Base-by-base conservation (phyloP, 441 rosid species). In the Populus trichocarpa region DNA sequence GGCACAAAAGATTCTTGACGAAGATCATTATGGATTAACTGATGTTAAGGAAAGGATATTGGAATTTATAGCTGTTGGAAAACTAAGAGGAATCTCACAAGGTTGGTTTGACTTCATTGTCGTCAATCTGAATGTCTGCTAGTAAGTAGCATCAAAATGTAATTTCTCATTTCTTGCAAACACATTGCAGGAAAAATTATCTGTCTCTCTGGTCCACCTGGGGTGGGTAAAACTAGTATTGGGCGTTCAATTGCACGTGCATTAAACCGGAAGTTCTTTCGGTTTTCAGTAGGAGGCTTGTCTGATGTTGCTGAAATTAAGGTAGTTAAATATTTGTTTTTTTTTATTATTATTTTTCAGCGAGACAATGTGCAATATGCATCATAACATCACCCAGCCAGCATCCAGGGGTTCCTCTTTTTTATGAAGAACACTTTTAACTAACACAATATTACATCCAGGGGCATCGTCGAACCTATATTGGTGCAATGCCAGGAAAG, bases 1-100 rank as follows among this genome's bases (percentile, higher is more conserved):
- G 75, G 99, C 99, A 9, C 92, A 94, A 83, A 83, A 82, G 57
- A 90, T 94, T 84, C 97, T 96, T 76, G 94, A 96, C 76, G 98
- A 96, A 83, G 99, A 96, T 79, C 98, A 94, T 80, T 91, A 91
- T 77, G 98, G 99, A 70, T 88, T 96, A 85, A 87, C 87, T 69
- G 98, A 96, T 81, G 99, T 96, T 72, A 96, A 96, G 84, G 99
- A 96, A 87, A 85, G 97, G 74, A 97, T 97, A 83, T 84, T 97
- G 83, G 99, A 97, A 84, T 97, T 97, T 80, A 97, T 97, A 71
- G 99, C 99, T 22, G 99, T 97, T 23, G 99, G 99, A 72, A 97
- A 93, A 85, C 97, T 95, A 70, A 88, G 99, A 89, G 99, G 99
- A 83, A 93, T 81, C 70, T 90, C 99, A 22, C 99, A 95, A 89